Evolutionary conservation across 1,284 basidiomycete genomes (phyloP).

Genomic region (Ustilago sp.): DNA sequence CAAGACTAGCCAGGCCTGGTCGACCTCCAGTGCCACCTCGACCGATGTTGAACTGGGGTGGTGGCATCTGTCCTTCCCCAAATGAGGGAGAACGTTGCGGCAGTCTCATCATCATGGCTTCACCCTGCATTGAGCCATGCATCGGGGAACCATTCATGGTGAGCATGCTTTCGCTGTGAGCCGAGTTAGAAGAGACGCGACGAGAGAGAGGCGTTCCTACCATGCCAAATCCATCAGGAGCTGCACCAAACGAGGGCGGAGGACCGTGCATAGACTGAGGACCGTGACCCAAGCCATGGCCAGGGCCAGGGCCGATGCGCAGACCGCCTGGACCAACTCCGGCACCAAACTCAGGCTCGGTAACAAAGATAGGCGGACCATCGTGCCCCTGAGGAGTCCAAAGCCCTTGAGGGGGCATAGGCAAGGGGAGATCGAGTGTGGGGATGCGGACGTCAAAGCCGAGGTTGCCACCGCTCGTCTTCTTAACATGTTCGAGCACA

Average conservation of each 20-base stretch:
- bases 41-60: constrained; percentile 39
- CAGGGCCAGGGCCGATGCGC: constrained; percentile 30
- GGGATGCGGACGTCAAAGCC: constrained; percentile 54
- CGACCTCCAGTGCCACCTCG: constrained; percentile 16
- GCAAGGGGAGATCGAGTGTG: constrained; percentile 49
- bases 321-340: constrained; percentile 26
- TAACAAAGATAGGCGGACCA: constrained; percentile 61
- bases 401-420: constrained; percentile 48
- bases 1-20: constrained; percentile 33
- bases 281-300: constrained; percentile 14
- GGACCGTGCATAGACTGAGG: constrained; percentile 23
- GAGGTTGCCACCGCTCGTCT: constrained; percentile 54
- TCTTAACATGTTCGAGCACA: constrained; percentile 56
- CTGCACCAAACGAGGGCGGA: constrained; percentile 10
- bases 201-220: constrained; percentile 38
- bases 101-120: constrained; percentile 29
- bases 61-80: constrained; percentile 49
- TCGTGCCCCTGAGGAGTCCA: constrained; percentile 56
- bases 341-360: constrained; percentile 54
- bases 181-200: constrained; percentile 46
- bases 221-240: constrained; percentile 29
- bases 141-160: constrained; percentile 43
- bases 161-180: constrained; percentile 48
- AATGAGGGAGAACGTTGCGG: constrained; percentile 42
- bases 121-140: constrained; percentile 45